Base-by-base conservation (phyloP, 176 grass and related monocot genomes). In the Sorghum bicolor region DNA sequence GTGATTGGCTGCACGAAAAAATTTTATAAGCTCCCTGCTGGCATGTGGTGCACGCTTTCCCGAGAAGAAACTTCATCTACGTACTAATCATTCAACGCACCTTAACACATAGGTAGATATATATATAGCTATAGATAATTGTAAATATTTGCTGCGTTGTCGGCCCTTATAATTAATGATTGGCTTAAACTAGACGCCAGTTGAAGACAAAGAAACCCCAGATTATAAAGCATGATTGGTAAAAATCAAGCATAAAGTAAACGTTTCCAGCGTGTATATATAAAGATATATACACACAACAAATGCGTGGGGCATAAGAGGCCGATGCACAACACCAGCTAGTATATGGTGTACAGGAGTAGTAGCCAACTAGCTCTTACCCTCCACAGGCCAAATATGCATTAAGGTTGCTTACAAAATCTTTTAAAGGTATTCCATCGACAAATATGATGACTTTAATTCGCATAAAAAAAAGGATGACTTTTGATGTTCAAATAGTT, bases 11-110 rank as follows among this genome's bases (percentile, higher is more conserved):
- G n/a, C n/a, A n/a, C n/a, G n/a, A n/a, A n/a, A n/a, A n/a, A n/a
- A n/a, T n/a, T n/a, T 38, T 58, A 70, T 82, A 38, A 45, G 72
- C 22, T 44, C 60, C n/a, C n/a, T n/a, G 15, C 26, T 78, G 0
- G 67, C 88, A 90, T 63, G 84, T 68, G 28, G 13, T 83, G 68
- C 84, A 83, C 31, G 79, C 79, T 86, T 90, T 39, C 58, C 17
- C 16, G 13, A 74, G 80, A 86, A 86, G 88, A 86, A 90, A 90
- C 84, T 79, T 90, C 84, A 9, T 73, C 84, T 86, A 68, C 9
- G 8, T 60, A 60, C 34, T 86, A 72, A 83, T 75, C 67, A 86
- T 90, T 83, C 74, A 37, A 67, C 58, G 29, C 74, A 68, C 52
- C 66, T 50, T 47, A 72, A 62, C 14, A 65, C 20, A 65, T 66